These are phyloP conservation scores for Cryptosporidium sp. DNA, from an alignment of 169 alveolate species.

Conservation along the genomic window DNA sequence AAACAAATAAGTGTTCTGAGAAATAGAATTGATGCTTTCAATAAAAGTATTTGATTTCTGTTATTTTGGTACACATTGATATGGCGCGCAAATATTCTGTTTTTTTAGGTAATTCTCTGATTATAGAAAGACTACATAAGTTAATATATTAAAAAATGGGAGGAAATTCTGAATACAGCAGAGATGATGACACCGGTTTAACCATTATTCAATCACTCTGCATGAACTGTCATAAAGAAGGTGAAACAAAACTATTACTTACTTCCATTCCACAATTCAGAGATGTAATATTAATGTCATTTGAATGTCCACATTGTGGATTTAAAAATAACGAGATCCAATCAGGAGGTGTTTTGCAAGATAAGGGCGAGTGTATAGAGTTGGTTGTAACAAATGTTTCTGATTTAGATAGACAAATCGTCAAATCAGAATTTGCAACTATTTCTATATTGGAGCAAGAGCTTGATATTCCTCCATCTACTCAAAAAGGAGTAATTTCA, in stretches of 20 bases:
- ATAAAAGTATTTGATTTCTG: background rate
- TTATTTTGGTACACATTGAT: background rate
- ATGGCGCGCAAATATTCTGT: slow-evolving; percentile 4
- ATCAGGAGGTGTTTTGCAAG: slow-evolving; percentile 92
- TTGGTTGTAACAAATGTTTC: slow-evolving; percentile 84
- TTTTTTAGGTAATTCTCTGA: background rate
- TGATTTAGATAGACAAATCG: slow-evolving; percentile 91
- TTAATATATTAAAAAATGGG: slow-evolving; percentile 10
- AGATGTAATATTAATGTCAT: slow-evolving; percentile 90
- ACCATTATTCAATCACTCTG: slow-evolving; percentile 90
- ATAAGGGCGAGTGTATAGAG: slow-evolving; percentile 89
- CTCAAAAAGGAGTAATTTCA: slow-evolving; percentile 93
- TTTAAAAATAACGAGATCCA: slow-evolving; percentile 92
- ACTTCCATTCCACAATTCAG: slow-evolving; percentile 93
- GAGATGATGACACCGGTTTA: slow-evolving; percentile 81
- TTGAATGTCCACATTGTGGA: slow-evolving; percentile 94
- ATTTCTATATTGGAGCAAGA: slow-evolving; percentile 91
- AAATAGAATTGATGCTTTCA: too few species aligned
- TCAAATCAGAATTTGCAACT: slow-evolving; percentile 90
- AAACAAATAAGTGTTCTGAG: too few species aligned
- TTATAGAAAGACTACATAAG: background rate
- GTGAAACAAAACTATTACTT: slow-evolving; percentile 88
- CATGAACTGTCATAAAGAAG: slow-evolving; percentile 90
- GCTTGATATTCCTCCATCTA: slow-evolving; percentile 92
- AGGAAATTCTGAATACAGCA: slow-evolving; percentile 7